These are phyloP conservation scores for Saccharata proteae DNA, from an alignment of 2,329 filamentous ascomycete species.

Conservation along the genomic window DNA sequence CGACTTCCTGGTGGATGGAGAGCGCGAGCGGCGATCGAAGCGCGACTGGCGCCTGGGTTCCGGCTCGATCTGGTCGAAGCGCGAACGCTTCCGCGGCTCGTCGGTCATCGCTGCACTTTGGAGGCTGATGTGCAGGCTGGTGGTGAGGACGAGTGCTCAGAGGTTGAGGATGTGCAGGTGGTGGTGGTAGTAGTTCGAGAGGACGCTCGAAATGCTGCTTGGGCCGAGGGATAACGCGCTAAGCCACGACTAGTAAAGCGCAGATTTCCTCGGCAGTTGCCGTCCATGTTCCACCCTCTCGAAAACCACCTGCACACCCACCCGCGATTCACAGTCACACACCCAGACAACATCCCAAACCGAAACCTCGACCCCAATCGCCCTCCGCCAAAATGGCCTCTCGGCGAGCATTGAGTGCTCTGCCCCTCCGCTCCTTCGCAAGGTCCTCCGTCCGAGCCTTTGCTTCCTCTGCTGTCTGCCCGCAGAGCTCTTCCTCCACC, in stretches of 20 bases:
- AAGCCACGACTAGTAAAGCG: too few species aligned
- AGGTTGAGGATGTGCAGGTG: too few species aligned
- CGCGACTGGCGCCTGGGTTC: constrained; percentile 61
- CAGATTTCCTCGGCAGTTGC: too few species aligned
- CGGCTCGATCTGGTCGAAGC: constrained; percentile 85
- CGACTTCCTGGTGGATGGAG: constrained; percentile 52
- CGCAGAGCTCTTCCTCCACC: constrained; percentile 55
- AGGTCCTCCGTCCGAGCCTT: constrained; percentile 11
- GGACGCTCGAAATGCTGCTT: too few species aligned
- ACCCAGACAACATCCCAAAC: too few species aligned
- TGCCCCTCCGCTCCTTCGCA: constrained; percentile 20
- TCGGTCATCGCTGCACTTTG: constrained; percentile 51
- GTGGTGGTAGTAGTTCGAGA: too few species aligned
- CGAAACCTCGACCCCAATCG: neutral
- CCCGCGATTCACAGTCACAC: too few species aligned
- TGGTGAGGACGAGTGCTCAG: too few species aligned
- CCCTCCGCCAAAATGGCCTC: constrained; percentile 27
- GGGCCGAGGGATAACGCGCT: too few species aligned
- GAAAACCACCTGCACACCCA: too few species aligned
- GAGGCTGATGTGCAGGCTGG: too few species aligned
- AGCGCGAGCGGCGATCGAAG: constrained; percentile 87
- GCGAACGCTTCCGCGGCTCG: constrained; percentile 74
- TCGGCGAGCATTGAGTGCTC: constrained; percentile 25
- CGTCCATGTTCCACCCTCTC: too few species aligned
- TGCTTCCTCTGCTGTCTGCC: constrained; percentile 13